Conservation (phyloP, 2,329 filamentous ascomycete genomes). For the Ophiocordyceps unilateralis region DNA sequence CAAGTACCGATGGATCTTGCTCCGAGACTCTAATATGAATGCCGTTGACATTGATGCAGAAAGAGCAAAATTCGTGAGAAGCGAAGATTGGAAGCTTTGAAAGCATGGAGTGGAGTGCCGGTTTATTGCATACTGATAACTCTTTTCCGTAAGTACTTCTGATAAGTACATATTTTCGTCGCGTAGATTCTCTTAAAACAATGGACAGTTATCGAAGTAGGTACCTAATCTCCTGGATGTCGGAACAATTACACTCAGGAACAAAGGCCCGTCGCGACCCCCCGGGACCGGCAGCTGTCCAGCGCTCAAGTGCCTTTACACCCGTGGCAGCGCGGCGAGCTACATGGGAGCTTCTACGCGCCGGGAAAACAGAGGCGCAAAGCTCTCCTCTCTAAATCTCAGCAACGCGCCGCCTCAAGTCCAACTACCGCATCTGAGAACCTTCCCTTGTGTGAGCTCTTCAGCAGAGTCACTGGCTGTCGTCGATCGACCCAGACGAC, state of each 20-base stretch:
- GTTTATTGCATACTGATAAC: background rate
- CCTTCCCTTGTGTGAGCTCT: background rate
- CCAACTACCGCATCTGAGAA: background rate
- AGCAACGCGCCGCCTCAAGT: background rate
- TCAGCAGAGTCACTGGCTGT: background rate
- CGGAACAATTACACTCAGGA: background rate
- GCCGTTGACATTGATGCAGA: conserved; percentile 59
- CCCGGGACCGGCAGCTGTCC: background rate
- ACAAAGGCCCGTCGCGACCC: background rate
- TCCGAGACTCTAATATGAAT: conserved; percentile 99
- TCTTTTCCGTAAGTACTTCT: too few species aligned
- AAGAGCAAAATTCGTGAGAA: conserved; percentile 7
- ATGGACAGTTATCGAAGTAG: too few species aligned
- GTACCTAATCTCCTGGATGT: too few species aligned
- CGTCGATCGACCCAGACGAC: background rate
- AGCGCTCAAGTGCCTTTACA: background rate
- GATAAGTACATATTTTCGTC: too few species aligned
- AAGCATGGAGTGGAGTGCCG: background rate
- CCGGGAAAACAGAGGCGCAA: background rate
- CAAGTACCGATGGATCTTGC: conserved; percentile 76
- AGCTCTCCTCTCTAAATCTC: background rate
- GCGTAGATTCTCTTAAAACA: too few species aligned
- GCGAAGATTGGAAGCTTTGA: conserved; percentile 8
- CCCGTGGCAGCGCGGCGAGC: background rate
- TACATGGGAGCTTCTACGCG: background rate